Base-by-base conservation (phyloP, 768 basidiomycete species). In the Collybia sordida region DNA sequence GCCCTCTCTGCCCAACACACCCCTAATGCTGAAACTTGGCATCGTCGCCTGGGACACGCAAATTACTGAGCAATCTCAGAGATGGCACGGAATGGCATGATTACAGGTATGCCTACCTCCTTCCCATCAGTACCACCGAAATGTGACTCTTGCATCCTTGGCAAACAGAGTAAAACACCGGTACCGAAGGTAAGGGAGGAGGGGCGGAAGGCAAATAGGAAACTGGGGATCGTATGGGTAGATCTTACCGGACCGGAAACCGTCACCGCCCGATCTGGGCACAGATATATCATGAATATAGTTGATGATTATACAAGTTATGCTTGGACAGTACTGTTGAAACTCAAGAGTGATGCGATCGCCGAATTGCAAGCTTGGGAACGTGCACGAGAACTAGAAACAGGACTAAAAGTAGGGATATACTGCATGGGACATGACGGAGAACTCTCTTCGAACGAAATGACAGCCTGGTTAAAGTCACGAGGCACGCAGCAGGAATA, bases 81-180 rank as follows among this genome's bases (percentile, higher is more conserved):
- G 24, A 22, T 42, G 39, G 46, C 39, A 4, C 17, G 19, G 14
- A 43, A 36, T 11, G 42, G 35, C 19, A 36, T 4, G 22, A 25
- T 35, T 43, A 38, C 50, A 55, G 64, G 62, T 60, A 63, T 64
- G 55, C 54, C 52, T 15, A 35, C 54, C 23, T 44, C 57, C 49
- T 50, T 59, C 15, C 53, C 59, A 24, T 17, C 45, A 36, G 25
- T 53, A 4, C 63, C 66, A 1, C 49, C 59, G 1, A 62, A 57
- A 48, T 71, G 68, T 58, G 60, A 65, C 42, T 53, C 53, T 28
- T 74, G 73, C 47, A 59, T 73, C 21, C 60, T 65, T 36, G 71
- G 72, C 7, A 39, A 48, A 18, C 47, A 48, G 35, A 28, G 24
- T 17, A 40, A 23, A 4, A 40, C 39, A 17, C 28, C 37, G 21